A percentile compares a stretch with the other conserved stretches of the same genome.
These are phyloP conservation scores for Phaeosphaeriaceae sp. DNA, from an alignment of 2,329 filamentous ascomycete species.

Conservation along the genomic window DNA sequence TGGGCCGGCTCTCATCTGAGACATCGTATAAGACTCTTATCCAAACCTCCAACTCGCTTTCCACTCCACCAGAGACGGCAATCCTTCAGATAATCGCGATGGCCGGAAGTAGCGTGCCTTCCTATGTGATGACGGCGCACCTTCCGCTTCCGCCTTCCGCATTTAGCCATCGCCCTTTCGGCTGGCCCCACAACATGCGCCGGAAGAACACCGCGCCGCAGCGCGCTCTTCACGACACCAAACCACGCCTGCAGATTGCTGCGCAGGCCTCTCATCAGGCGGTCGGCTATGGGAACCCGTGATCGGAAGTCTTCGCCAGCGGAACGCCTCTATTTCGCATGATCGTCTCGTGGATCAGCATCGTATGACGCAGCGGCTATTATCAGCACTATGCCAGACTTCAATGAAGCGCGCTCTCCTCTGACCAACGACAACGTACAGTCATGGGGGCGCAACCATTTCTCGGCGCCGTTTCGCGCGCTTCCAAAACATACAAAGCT, in stretches of 20 bases:
- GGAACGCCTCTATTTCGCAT: conserved; percentile 4
- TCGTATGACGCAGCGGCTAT: conserved; percentile 7
- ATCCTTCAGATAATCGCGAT: not conserved
- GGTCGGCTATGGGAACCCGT: conserved; percentile 6
- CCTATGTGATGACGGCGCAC: conserved; percentile 7
- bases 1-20: not conserved
- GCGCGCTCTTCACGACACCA: conserved; percentile 8
- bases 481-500: conserved; percentile 25
- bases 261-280: conserved; percentile 4
- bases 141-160: conserved; percentile 10
- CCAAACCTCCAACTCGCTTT: not conserved
- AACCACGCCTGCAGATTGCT: conserved; percentile 5
- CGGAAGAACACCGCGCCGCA: conserved; percentile 10
- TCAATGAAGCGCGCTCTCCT: conserved; percentile 35
- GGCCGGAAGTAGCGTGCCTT: not conserved
- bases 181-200: conserved; percentile 5
- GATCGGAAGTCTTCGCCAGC: conserved; percentile 4
- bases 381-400: conserved; percentile 27
- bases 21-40: not conserved
- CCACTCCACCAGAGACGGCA: not conserved
- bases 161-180: conserved; percentile 8
- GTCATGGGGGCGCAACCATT: conserved; percentile 28
- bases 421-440: conserved; percentile 33
- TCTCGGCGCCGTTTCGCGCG: conserved; percentile 27
- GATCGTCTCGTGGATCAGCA: conserved; percentile 1